Conservation (phyloP, 139 green algal genomes). For the Edaphochlamys debaryana region DNA sequence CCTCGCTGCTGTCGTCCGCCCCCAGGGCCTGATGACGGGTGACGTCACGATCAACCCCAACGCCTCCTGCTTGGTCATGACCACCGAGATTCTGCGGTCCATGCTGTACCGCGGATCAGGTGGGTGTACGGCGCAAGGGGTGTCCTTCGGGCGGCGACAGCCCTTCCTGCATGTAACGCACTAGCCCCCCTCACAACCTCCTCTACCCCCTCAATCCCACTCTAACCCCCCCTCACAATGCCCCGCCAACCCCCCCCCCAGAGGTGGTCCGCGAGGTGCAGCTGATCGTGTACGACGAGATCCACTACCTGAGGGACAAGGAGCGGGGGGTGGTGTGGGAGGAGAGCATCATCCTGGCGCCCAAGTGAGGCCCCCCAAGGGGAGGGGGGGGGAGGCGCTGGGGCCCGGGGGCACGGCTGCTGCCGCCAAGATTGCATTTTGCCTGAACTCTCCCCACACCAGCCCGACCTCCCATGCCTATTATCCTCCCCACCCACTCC, state of each 20-base stretch:
- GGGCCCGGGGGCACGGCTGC: background rate
- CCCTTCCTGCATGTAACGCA: no score
- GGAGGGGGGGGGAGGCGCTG: background rate
- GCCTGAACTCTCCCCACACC: no score
- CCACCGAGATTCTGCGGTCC: slow-evolving; percentile 95
- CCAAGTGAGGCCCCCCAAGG: slow-evolving; percentile 25
- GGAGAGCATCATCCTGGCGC: slow-evolving; percentile 96
- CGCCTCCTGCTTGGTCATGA: slow-evolving; percentile 97
- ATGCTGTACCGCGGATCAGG: slow-evolving; percentile 88
- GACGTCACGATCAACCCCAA: slow-evolving; percentile 94
- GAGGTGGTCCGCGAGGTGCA: slow-evolving; percentile 91
- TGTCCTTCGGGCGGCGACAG: no score
- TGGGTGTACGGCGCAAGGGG: background rate
- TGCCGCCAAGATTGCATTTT: no score
- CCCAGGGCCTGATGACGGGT: slow-evolving; percentile 81
- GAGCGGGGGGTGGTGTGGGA: slow-evolving; percentile 99
- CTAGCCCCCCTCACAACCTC: no score
- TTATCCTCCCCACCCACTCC: no score
- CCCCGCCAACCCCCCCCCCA: background rate
- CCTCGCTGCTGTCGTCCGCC: no score
- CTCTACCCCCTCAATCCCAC: no score
- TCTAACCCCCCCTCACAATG: no score
- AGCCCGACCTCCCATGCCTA: no score
- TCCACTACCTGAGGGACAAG: slow-evolving; percentile 96
- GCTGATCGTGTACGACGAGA: slow-evolving; percentile 98